Percentiles rank a stretch among this genome's conserved stretches.
phyloP scores from a whole-genome alignment of 345 rosid species.

The Salix viminalis region DNA sequence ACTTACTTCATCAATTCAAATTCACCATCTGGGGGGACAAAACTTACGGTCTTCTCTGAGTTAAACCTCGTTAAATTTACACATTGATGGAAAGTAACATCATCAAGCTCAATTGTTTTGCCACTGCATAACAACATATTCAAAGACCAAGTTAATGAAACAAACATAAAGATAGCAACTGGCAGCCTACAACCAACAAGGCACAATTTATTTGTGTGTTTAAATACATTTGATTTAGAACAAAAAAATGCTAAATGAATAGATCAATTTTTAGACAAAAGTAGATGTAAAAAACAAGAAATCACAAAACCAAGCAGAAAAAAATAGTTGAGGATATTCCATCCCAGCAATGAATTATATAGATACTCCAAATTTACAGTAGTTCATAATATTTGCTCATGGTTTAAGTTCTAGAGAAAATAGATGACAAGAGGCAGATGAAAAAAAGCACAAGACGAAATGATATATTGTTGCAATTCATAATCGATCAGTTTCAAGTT shows the following conservation, averaged over 20 bases:
- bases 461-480: not conserved
- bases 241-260: not conserved
- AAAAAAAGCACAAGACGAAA: not conserved
- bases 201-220: too few species aligned
- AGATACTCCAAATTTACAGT: not conserved
- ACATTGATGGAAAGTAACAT: conserved; percentile 98
- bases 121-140: conserved; percentile 48
- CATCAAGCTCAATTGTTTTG: conserved; percentile 97
- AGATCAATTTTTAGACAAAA: not conserved
- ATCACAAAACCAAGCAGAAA: not conserved
- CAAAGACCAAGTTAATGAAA: not conserved
- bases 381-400: not conserved
- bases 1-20: conserved; percentile 99
- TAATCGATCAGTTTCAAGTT: too few species aligned
- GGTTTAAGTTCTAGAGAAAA: not conserved
- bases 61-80: conserved; percentile 97
- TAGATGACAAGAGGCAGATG: not conserved
- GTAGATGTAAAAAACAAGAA: not conserved
- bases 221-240: too few species aligned
- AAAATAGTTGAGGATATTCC: not conserved
- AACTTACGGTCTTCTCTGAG: conserved; percentile 97
- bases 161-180: not conserved
- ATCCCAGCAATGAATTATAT: too few species aligned
- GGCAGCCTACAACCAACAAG: not conserved
- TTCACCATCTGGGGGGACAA: conserved; percentile 99